Base-by-base conservation (phyloP, 345 rosid genomes). In the Streptanthus diversifolius region DNA sequence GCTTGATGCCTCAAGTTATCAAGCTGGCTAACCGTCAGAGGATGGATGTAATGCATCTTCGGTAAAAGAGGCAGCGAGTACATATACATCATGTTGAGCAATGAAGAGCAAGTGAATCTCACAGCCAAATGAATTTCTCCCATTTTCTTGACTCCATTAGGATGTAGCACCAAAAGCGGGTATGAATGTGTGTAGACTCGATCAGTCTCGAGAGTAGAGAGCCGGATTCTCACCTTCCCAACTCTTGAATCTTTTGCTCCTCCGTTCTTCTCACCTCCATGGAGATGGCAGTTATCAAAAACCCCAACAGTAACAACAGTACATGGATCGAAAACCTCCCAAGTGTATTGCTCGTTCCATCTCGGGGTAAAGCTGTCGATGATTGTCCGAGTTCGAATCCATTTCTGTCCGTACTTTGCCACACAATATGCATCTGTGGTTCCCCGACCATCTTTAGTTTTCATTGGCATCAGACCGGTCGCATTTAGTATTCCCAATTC, bases 281-380 rank as follows among this genome's bases (percentile, higher is more conserved):
- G 88, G 67, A 92, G 80, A 75, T 92, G 98, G 19, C 90, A 83
- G 66, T 92, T 92, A 79, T 92, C 98, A 71, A 86, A 92, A 1
- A 90, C 98, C 24, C 98, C 98, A 62, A 92, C 80, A 9, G 97
- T 92, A 56, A 92, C 78, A 57, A 92, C 98, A 5, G 98, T 92
- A 66, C 97, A 90, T 5, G 98, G 95, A 86, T 92, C 97, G 7
- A 71, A 87, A 54, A 90, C 98, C 79, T 92, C 98, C 97, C 98
- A 92, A 9, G 97, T 92, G 53, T 92, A 92, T 40, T 92, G 98
- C 78, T 92, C 98, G n/a, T 92, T 90, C 98, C 98, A 92, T 77
- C 81, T 92, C n/a, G 98, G 98, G 0, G 76, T 82, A 76, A 86
- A 86, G 83, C 90, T 92, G 76, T 92, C 98, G 0, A 88, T 87